These are phyloP conservation scores for Diaporthe batatas DNA, from an alignment of 2,329 filamentous ascomycete species.

Conservation along the genomic window DNA sequence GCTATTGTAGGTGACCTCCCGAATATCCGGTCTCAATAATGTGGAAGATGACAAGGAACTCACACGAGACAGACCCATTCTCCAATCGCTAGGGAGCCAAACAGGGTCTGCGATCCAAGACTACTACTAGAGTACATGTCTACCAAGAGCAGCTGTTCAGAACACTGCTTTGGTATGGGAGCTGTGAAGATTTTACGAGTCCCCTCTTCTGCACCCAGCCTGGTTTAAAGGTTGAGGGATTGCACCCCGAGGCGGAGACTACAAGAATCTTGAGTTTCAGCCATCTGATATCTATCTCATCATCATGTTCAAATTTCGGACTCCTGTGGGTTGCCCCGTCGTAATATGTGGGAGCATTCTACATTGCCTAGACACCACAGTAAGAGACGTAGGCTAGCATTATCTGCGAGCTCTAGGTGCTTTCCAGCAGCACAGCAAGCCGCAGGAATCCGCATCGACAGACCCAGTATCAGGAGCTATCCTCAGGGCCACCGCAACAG, in stretches of 20 bases:
- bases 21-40: too few species aligned
- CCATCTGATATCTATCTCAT: background rate
- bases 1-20: background rate
- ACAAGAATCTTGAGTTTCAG: background rate
- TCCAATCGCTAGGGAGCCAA: too few species aligned
- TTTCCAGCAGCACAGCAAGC: background rate
- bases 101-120: too few species aligned
- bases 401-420: too few species aligned
- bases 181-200: background rate
- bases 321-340: background rate
- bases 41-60: too few species aligned
- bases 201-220: background rate
- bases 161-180: background rate
- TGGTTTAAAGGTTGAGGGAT: background rate
- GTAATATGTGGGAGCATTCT: background rate
- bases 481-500: slow-evolving; percentile 24
- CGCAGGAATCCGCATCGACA: background rate
- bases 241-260: background rate
- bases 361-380: too few species aligned
- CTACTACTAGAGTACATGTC: too few species aligned
- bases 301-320: background rate
- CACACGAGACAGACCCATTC: too few species aligned
- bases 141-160: too few species aligned
- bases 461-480: background rate
- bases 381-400: background rate